phyloP scores from a whole-genome alignment of 768 basidiomycete genomes.

The Mycena maculata region DNA sequence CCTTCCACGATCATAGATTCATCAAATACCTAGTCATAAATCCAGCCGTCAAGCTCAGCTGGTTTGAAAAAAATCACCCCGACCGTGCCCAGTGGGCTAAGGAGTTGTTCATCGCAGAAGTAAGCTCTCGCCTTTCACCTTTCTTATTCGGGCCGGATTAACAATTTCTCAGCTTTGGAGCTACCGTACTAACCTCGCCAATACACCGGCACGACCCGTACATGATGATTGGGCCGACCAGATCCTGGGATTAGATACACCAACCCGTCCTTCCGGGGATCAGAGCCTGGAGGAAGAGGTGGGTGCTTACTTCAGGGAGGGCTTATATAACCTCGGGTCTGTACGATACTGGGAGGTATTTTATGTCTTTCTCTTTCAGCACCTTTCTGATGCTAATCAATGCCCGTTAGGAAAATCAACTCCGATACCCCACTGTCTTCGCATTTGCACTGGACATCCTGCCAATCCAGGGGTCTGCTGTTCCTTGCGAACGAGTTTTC shows the following conservation, averaged over 20 bases:
- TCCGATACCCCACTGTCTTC: constrained; percentile 4
- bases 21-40: neutral
- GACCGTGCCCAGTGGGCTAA: neutral
- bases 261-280: neutral
- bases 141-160: neutral
- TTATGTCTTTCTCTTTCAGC: neutral
- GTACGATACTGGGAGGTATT: constrained; percentile 10
- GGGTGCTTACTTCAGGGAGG: neutral
- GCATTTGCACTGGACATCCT: constrained; percentile 1
- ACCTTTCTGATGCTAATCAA: neutral
- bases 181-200: neutral
- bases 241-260: constrained; percentile 1
- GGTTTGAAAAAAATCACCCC: neutral
- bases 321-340: neutral
- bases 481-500: constrained; percentile 9
- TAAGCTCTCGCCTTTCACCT: neutral
- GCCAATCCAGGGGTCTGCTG: constrained; percentile 8
- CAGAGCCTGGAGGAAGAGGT: constrained; percentile 6
- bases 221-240: neutral
- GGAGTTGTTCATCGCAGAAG: neutral
- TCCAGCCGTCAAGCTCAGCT: neutral
- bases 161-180: neutral
- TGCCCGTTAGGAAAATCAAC: constrained; percentile 1
- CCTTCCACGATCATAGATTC: neutral
- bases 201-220: neutral